These are phyloP conservation scores for Didymella arachidicola DNA, from an alignment of 2,329 filamentous ascomycete genomes.

Conservation along the genomic window DNA sequence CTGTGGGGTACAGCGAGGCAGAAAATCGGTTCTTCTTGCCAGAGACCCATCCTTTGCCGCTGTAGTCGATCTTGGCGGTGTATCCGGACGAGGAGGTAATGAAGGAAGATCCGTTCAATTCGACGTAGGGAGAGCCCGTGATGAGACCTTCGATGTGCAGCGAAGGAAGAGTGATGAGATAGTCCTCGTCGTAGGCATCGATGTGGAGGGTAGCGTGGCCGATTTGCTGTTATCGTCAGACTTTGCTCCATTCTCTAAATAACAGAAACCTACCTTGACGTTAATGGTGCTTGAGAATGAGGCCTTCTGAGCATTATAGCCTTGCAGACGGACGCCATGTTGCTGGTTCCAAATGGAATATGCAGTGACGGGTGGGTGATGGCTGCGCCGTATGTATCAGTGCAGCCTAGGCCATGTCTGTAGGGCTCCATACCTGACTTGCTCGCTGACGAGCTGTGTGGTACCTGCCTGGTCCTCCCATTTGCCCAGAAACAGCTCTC, in stretches of 20 bases:
- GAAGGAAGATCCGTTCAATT: conserved; percentile 83
- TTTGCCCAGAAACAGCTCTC: conserved; percentile 89
- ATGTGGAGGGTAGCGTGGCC: conserved; percentile 86
- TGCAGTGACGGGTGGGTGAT: conserved; percentile 93
- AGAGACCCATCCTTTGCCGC: conserved; percentile 90
- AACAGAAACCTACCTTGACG: conserved; percentile 65
- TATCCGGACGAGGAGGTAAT: conserved; percentile 88
- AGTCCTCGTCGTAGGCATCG: conserved; percentile 71
- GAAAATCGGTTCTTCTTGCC: conserved; percentile 94
- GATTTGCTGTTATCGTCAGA: conserved; percentile 65
- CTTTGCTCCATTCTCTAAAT: background rate
- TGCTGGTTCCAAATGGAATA: conserved; percentile 90
- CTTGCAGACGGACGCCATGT: conserved; percentile 76
- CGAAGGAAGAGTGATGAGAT: conserved; percentile 88
- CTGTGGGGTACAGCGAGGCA: conserved; percentile 74
- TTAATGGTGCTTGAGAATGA: conserved; percentile 94
- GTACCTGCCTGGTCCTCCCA: conserved; percentile 85
- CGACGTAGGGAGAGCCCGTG: conserved; percentile 84
- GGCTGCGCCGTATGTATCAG: conserved; percentile 55
- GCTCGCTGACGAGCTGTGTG: conserved; percentile 89
- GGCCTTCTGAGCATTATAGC: conserved; percentile 96
- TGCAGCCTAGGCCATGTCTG: background rate
- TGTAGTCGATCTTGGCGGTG: conserved; percentile 90
- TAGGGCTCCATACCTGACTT: conserved; percentile 70
- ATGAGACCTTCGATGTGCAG: conserved; percentile 95